Conservation (phyloP, 441 rosid genomes). For the Syzygium malaccense region DNA sequence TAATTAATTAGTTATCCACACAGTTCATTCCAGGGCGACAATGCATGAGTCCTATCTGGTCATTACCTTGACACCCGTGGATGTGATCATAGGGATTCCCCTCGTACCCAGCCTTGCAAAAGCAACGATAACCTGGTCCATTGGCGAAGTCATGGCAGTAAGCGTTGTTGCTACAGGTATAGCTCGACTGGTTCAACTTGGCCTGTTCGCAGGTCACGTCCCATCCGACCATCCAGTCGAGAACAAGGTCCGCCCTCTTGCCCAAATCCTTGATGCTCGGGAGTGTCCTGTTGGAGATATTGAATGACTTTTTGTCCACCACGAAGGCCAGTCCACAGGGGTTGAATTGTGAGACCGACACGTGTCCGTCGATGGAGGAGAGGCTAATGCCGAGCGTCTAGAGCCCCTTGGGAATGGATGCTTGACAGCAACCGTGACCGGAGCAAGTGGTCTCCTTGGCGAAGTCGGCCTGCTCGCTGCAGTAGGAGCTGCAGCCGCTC, state of each 20-base stretch:
- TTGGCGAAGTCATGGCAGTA: fast-evolving
- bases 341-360: fast-evolving
- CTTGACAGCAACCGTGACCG: neutral
- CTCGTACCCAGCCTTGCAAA: fast-evolving
- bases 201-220: fast-evolving
- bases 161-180: neutral
- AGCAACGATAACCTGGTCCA: neutral
- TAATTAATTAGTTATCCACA: neutral
- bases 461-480: fast-evolving
- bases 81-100: neutral
- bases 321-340: neutral
- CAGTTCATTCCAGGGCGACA: fast-evolving
- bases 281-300: neutral
- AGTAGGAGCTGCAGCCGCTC: neutral
- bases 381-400: fast-evolving
- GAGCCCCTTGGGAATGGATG: neutral
- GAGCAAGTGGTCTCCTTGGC: neutral
- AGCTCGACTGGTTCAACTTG: fast-evolving
- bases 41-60: neutral
- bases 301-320: neutral
- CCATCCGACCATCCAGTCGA: neutral
- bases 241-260: neutral
- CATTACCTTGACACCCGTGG: neutral
- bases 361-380: fast-evolving
- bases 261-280: fast-evolving